Evolutionary conservation across 2,329 filamentous ascomycete species (phyloP).

Genomic region (Hansfordia pulvinata): DNA sequence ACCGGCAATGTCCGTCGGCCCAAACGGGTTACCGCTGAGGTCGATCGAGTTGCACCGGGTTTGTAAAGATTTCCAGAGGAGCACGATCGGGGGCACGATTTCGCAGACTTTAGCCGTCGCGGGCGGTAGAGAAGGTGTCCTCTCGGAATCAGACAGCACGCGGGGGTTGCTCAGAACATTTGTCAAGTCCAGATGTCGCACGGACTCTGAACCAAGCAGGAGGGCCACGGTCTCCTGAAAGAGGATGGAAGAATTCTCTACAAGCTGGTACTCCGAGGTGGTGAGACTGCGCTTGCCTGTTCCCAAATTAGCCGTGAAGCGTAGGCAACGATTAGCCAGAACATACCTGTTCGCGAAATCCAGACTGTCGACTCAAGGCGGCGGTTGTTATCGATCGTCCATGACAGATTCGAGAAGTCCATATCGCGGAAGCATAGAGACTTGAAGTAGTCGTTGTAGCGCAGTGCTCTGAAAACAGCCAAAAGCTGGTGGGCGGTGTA

Average conservation of each 20-base stretch:
- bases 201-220: conserved; percentile 39
- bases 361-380: conserved; percentile 34
- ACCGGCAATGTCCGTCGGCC: conserved; percentile 31
- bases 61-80: conserved; percentile 31
- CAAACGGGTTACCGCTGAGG: conserved; percentile 34
- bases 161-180: conserved; percentile 20
- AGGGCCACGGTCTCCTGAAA: conserved; percentile 43
- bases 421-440: conserved; percentile 40
- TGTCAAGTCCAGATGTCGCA: conserved; percentile 38
- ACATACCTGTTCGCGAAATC: conserved; percentile 36
- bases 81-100: conserved; percentile 31
- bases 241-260: conserved; percentile 34
- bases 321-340: no score
- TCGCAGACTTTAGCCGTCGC: conserved; percentile 16
- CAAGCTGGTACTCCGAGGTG: conserved; percentile 30
- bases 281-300: conserved; percentile 25
- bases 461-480: conserved; percentile 40
- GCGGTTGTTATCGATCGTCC: conserved; percentile 26
- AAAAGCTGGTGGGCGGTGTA: conserved; percentile 39
- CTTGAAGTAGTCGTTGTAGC: conserved; percentile 47
- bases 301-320: conserved; percentile 11
- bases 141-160: no score
- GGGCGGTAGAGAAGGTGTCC: conserved; percentile 2
- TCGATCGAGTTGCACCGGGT: conserved; percentile 36
- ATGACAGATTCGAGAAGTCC: conserved; percentile 28